These are phyloP conservation scores for Jasminum sambac DNA, from an alignment of 257 asterid species.

Conservation along the genomic window DNA sequence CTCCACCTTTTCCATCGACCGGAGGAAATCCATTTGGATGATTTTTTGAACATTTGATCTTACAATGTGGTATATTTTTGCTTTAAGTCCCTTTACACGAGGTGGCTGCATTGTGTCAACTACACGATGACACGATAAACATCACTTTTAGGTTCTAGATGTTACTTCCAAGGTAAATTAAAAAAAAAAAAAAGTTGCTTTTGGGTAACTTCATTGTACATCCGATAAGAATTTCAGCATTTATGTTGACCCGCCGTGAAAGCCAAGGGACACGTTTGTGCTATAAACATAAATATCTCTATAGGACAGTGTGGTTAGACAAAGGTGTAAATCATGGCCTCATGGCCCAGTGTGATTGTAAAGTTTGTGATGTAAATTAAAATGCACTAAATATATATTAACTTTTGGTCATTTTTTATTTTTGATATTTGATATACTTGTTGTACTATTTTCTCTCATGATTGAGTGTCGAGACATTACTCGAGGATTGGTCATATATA, in stretches of 20 bases:
- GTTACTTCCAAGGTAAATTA: neutral
- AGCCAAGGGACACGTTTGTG: neutral
- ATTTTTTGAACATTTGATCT: constrained; percentile 5
- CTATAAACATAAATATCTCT: neutral
- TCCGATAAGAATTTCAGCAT: no score
- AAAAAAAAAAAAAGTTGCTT: no score
- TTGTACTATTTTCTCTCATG: no score
- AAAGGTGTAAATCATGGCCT: neutral
- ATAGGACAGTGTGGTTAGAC: neutral
- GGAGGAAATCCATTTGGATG: constrained; percentile 80
- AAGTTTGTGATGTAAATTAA: neutral
- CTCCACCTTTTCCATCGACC: constrained; percentile 36
- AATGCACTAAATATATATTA: no score
- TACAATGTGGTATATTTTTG: neutral
- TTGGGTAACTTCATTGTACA: no score
- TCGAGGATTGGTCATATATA: no score
- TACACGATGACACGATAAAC: neutral
- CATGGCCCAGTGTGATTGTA: neutral
- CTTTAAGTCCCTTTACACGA: neutral
- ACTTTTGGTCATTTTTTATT: no score
- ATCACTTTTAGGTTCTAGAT: neutral
- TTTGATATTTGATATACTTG: no score
- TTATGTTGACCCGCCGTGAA: no score
- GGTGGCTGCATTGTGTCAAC: neutral
- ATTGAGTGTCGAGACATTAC: no score